Evolutionary conservation across 257 asterid species (phyloP), one percentile per base, ranked within the genome.

Genomic region (Solanum clarkiae): DNA sequence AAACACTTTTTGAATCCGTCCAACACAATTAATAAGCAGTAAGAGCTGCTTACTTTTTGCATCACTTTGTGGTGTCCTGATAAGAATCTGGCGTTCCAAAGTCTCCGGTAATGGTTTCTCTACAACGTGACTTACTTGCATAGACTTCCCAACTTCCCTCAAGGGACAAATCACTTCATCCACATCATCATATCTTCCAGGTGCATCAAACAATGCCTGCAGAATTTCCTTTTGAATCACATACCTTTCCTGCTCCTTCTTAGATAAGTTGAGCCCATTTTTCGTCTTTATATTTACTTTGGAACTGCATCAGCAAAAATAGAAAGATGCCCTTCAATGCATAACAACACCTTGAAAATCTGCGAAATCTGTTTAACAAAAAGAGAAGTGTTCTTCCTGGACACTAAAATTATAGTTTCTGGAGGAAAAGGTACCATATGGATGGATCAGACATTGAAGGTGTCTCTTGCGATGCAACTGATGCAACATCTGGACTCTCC

Each of bases 211-310:
- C 81, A 94, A 86, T 18, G 98, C 80, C 60, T 84, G 88, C 79
- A 96, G 77, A 84, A 91, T 86, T 86, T 94, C 98, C 84, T 88
- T 91, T 72, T 86, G 86, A 26, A 85, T 84, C 45, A 90, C 91
- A 80, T 85, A 51, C 86, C 40, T 90, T 65, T 86, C 88, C 56
- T 45, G 87, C 87, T 68, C 84, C 70, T 86, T 42, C 80, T 32
- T 80, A 80, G 91, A 85, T 87, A 83, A 70, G 32, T 29, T 77
- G 56, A 51, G 47, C 54, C 66, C 85, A 68, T 86, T 88, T 87
- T 85, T 84, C 47, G 88, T 83, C 63, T 65, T 83, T 51, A 40
- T 80, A 83, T 79, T 86, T 54, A 68, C 71, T 54, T 88, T 88
- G 47, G 84, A 85, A 66, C 93, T 91, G 90, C 91, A 86, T 45